phyloP scores from a whole-genome alignment of 371 early-diverging fungal species.

The Haplosporangium sp. region DNA sequence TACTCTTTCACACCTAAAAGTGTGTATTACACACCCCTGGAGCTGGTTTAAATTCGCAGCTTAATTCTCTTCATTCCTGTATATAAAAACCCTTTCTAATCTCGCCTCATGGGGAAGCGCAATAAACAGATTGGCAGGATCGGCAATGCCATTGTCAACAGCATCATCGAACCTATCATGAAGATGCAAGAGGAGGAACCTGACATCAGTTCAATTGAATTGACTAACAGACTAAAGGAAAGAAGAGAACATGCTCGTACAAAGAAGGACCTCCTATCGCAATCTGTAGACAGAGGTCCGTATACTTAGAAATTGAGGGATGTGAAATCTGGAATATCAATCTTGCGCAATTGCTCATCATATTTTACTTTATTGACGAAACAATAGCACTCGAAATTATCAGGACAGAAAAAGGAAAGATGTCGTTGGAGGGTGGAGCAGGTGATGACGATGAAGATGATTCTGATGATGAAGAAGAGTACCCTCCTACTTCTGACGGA shows the following conservation, averaged over 20 bases:
- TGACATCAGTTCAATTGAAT: constrained; percentile 42
- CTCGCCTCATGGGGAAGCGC: constrained; percentile 35
- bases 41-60: neutral
- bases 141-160: constrained; percentile 49
- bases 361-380: neutral
- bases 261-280: constrained; percentile 39
- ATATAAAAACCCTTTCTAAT: neutral
- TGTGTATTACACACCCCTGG: neutral
- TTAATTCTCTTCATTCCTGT: neutral
- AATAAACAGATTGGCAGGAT: constrained; percentile 49
- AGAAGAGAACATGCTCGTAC: constrained; percentile 35
- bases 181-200: constrained; percentile 53
- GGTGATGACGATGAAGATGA: constrained; percentile 23
- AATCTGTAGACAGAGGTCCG: constrained; percentile 51
- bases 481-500: constrained; percentile 35
- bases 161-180: constrained; percentile 56
- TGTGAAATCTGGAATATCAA: neutral
- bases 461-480: constrained; percentile 50
- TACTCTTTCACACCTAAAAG: neutral
- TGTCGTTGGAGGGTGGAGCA: constrained; percentile 16
- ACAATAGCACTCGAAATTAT: constrained; percentile 46
- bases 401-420: constrained; percentile 34
- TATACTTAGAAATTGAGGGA: neutral
- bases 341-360: neutral
- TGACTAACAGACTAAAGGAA: constrained; percentile 44